These are phyloP conservation scores for Pestalotiopsis sp. DNA, from an alignment of 2,329 filamentous ascomycete species.

Conservation along the genomic window DNA sequence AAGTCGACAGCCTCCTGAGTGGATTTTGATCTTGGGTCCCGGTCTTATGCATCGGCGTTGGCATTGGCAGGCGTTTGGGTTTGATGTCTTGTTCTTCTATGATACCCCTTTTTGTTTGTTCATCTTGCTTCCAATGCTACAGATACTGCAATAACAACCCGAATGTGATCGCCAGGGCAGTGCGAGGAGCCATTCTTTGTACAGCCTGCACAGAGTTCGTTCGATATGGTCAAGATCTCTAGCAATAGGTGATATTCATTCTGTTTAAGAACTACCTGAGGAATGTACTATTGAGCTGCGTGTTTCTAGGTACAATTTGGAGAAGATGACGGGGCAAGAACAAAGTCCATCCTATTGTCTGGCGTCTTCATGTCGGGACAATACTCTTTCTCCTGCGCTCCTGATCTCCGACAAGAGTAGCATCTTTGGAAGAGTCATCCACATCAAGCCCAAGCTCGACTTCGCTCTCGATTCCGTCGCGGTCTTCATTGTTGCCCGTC, in stretches of 20 bases:
- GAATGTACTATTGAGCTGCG: neutral
- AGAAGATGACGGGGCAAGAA: neutral
- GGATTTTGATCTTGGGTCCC: conserved; percentile 24
- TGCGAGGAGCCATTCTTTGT: neutral
- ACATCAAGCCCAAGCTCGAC: conserved; percentile 37
- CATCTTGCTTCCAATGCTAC: neutral
- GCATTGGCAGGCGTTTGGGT: neutral
- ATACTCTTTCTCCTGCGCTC: conserved; percentile 33
- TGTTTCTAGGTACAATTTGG: neutral
- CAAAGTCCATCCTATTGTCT: neutral
- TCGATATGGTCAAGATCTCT: no score
- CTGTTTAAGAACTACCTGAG: neutral
- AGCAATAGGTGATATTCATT: neutral
- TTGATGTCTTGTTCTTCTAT: neutral
- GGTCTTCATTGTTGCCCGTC: conserved; percentile 24
- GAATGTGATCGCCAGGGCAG: neutral
- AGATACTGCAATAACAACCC: neutral
- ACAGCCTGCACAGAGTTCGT: neutral
- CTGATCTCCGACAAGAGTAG: conserved; percentile 28
- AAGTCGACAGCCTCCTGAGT: conserved; percentile 43
- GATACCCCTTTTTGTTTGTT: neutral
- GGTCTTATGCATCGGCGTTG: neutral
- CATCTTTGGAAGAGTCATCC: conserved; percentile 35
- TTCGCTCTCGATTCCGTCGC: conserved; percentile 19
- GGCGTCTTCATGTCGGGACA: conserved; percentile 15